Percentiles rank a stretch among this genome's conserved stretches.
Evolutionary conservation across 352 stramenopile genomes (phyloP).

Genomic region (Globisporangium orthogonon): DNA sequence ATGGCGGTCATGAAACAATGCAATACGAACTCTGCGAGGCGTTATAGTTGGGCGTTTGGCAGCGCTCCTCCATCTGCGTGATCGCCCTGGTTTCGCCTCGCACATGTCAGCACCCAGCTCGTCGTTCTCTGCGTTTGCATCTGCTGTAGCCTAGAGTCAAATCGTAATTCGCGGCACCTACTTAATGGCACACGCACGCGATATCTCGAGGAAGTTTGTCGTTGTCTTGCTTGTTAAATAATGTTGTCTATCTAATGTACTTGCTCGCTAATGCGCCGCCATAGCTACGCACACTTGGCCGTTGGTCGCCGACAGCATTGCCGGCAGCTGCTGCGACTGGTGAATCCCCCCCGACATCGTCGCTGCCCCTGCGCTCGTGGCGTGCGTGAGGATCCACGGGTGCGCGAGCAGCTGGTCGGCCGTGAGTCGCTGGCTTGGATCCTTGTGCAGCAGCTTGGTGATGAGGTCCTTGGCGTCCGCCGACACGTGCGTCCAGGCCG

Average conservation of each 20-base stretch:
- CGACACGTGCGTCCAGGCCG: conserved; percentile 68
- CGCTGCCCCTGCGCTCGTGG: not conserved
- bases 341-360: not conserved
- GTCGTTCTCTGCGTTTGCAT: conserved; percentile 1
- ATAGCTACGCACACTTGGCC: conserved; percentile 3
- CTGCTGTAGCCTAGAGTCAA: too few species aligned
- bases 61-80: conserved; percentile 58
- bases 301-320: conserved; percentile 8
- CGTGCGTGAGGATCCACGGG: conserved; percentile 69
- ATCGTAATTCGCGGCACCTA: too few species aligned
- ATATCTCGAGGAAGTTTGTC: too few species aligned
- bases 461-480: conserved; percentile 89
- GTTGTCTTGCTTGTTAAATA: conserved; percentile 2
- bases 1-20: conserved; percentile 84
- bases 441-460: conserved; percentile 72
- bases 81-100: conserved; percentile 66
- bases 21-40: conserved; percentile 42
- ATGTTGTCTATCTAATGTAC: not conserved
- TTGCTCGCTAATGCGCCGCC: not conserved
- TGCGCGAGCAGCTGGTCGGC: conserved; percentile 89
- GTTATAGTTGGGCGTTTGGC: conserved; percentile 78
- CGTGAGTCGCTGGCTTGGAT: conserved; percentile 80
- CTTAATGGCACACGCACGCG: too few species aligned
- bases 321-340: conserved; percentile 4
- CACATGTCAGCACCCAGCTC: conserved; percentile 28